Conservation (phyloP, 805 yeast species). For the Sugiyamaella qingdaonensis region DNA sequence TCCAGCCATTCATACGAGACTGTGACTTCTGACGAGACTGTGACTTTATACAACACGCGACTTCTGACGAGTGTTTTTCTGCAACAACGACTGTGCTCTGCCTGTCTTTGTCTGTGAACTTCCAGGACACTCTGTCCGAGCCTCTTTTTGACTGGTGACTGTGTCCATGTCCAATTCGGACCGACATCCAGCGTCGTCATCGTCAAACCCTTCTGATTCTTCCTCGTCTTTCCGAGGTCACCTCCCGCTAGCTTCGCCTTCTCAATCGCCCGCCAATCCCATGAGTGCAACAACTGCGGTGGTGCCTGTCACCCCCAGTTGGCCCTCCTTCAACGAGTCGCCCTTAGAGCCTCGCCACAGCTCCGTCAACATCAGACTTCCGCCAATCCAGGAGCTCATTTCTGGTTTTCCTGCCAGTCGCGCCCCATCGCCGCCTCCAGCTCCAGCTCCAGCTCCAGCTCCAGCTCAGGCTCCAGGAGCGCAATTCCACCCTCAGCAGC, state of each 20-base stretch:
- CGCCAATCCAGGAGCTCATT: conserved; percentile 17
- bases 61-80: too few species aligned
- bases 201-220: not conserved
- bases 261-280: not conserved
- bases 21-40: too few species aligned
- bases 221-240: not conserved
- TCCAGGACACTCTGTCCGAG: too few species aligned
- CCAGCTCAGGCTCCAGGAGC: not conserved
- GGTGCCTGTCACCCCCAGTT: not conserved
- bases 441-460: not conserved
- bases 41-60: too few species aligned
- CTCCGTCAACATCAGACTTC: conserved; percentile 12
- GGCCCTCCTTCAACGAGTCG: conserved; percentile 7
- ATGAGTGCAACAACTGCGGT: not conserved
- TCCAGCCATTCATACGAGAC: too few species aligned
- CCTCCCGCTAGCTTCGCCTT: not conserved
- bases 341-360: conserved; percentile 8
- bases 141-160: not conserved
- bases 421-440: conserved; percentile 1
- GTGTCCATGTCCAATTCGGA: conserved; percentile 4
- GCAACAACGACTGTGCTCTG: too few species aligned
- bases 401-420: conserved; percentile 2
- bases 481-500: not conserved
- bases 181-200: conserved; percentile 1
- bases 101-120: too few species aligned